Evolutionary conservation across 179 eudicot genomes (phyloP).

Genomic region (Actinidia chinensis): DNA sequence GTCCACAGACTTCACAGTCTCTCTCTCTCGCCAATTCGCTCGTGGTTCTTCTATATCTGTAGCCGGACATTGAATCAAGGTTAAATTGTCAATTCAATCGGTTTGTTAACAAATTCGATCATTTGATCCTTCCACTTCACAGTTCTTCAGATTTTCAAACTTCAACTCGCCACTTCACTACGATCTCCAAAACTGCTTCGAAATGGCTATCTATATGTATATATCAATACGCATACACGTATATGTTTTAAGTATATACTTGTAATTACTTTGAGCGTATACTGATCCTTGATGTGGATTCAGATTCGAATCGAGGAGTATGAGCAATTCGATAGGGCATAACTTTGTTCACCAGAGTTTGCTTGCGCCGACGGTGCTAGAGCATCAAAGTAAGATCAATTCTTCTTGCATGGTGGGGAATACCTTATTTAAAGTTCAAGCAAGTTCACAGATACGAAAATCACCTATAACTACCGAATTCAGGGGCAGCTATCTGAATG

Average conservation of each 20-base stretch:
- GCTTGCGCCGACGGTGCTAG: slow-evolving; percentile 44
- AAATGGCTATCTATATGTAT: no score
- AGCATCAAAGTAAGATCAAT: slow-evolving; percentile 62
- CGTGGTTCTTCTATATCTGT: neutral
- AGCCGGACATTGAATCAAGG: neutral
- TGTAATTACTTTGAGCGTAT: neutral
- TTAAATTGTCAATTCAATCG: neutral
- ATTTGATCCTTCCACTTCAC: neutral
- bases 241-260: neutral
- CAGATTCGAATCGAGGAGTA: slow-evolving; percentile 31
- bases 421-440: slow-evolving; percentile 50
- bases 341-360: slow-evolving; percentile 51
- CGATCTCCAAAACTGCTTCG: neutral
- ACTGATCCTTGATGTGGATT: neutral
- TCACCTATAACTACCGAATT: slow-evolving; percentile 49
- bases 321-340: slow-evolving; percentile 72
- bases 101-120: neutral
- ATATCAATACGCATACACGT: neutral
- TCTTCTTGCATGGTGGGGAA: slow-evolving; percentile 43
- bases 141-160: neutral
- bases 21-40: neutral
- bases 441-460: slow-evolving; percentile 44
- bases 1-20: neutral
- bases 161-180: neutral
- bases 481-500: slow-evolving; percentile 36